A percentile compares a stretch with the other conserved stretches of the same genome.
These are phyloP conservation scores for Wallacemonas rigidus DNA, from an alignment of 208 protist species.

Conservation along the genomic window DNA sequence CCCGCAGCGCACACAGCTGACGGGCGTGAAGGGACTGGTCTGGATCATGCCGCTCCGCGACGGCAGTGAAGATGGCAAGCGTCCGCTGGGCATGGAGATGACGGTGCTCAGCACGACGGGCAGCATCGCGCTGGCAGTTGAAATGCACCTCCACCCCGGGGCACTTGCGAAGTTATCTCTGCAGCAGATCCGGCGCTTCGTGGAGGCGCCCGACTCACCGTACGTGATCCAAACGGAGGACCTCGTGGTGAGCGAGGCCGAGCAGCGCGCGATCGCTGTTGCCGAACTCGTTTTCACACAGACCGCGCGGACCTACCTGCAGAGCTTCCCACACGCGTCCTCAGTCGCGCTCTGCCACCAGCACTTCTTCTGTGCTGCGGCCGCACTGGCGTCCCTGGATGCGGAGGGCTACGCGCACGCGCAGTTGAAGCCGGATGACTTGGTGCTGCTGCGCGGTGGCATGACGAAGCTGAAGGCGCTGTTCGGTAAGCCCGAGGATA, in stretches of 20 bases:
- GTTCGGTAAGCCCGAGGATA: not conserved
- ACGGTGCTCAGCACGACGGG: constrained; percentile 4
- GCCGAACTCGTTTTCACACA: too few species aligned
- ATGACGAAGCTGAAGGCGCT: not conserved
- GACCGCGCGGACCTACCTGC: too few species aligned
- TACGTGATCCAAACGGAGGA: not conserved
- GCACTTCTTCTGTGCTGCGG: not conserved
- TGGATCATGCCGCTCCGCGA: too few species aligned
- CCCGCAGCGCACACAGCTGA: not conserved
- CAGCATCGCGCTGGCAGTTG: not conserved
- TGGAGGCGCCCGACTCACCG: not conserved
- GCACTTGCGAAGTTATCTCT: too few species aligned
- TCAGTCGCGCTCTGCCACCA: not conserved
- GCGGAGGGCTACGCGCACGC: not conserved
- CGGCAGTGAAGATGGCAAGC: too few species aligned
- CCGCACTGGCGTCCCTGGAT: not conserved
- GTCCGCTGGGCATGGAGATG: too few species aligned
- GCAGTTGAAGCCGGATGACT: not conserved
- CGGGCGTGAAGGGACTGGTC: not conserved
- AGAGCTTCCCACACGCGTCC: too few species aligned
- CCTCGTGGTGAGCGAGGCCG: not conserved
- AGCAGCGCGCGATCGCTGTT: too few species aligned
- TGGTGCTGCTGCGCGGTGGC: constrained; percentile 7
- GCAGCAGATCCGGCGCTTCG: not conserved
- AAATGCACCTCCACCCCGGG: not conserved